Base-by-base conservation (phyloP, 495 filamentous ascomycete genomes). In the Penicillium paradoxum region DNA sequence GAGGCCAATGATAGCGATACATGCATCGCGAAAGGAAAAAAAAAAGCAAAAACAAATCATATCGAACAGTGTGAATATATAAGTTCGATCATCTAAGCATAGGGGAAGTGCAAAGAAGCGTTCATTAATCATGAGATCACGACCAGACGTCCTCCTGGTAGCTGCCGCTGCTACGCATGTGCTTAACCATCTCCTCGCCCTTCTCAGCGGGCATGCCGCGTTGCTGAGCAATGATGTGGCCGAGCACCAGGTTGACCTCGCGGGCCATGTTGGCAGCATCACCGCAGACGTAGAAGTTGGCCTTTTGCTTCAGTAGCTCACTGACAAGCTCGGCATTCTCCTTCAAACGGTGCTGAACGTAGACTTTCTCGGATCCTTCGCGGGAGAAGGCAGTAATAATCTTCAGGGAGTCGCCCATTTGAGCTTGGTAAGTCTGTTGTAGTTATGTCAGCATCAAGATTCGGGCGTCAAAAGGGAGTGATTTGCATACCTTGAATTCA, bases 61-160 rank as follows among this genome's bases (percentile, higher is more conserved):
- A 58, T 44, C 39, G 45, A 53, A 57, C 48, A 66, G 62, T 60
- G 59, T 49, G 42, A 49, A 51, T 65, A 67, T 73, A 69, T 70
- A 65, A 67, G 66, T 66, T 57, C 59, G 47, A 61, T 67, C 64
- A 67, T 68, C 59, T 60, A 68, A 37, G 56, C 60, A 46, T 59
- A 61, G 59, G 51, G 42, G 39, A 54, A 63, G 41, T 50, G 53
- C 49, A 59, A 54, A 53, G 49, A 54, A 59, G 62, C 59, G 38
- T 21, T 50, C 47, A 33, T 47, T 37, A 52, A 50, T 59, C 49
- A 49, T 49, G 30, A 48, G 1, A 60, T 79, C 74, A 95, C 76
- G 88, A 93, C 89, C 89, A 95, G 34, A 95, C 89, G 68, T 95
- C 89, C 79, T 95, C 93, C 77, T 98, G 93, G 79, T 99, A 99